A percentile compares a stretch with the other conserved stretches of the same genome.
Conservation (phyloP, 2,329 filamentous ascomycete species). For the Paecilomyces dactylethromorphus region DNA sequence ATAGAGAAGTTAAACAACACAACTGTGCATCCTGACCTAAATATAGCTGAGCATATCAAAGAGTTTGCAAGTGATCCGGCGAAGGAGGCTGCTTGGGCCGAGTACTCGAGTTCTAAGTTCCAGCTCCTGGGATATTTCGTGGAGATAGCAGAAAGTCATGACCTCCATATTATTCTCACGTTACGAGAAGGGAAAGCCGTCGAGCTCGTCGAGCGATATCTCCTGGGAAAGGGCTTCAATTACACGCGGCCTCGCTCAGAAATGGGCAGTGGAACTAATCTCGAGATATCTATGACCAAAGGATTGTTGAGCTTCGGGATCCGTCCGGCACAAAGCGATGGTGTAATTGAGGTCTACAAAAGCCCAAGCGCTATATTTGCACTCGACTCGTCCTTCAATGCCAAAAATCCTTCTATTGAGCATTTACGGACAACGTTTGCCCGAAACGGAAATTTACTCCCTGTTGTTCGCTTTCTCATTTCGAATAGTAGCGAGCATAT, state of each 20-base stretch:
- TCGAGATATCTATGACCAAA: conserved; percentile 31
- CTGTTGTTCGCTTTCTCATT: conserved; percentile 38
- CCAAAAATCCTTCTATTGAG: conserved; percentile 30
- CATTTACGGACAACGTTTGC: conserved; percentile 32
- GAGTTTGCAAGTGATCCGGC: conserved; percentile 24
- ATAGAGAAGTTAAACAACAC: conserved; percentile 35
- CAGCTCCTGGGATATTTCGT: conserved; percentile 37
- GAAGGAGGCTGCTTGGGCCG: conserved; percentile 38
- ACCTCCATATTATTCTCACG: conserved; percentile 35
- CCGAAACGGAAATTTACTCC: conserved; percentile 28
- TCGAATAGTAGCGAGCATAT: conserved; percentile 43
- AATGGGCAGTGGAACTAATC: conserved; percentile 21
- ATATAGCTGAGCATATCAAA: conserved; percentile 32
- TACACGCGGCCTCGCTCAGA: conserved; percentile 24
- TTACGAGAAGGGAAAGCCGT: conserved; percentile 28
- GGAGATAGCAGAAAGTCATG: conserved; percentile 24
- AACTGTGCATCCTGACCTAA: conserved; percentile 39
- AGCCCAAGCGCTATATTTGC: conserved; percentile 35
- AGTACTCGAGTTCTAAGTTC: conserved; percentile 43
- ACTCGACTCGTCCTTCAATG: conserved; percentile 37
- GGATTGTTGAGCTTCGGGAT: conserved; percentile 30
- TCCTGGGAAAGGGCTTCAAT: conserved; percentile 33
- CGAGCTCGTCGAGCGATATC: conserved; percentile 35
- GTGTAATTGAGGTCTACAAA: conserved; percentile 25
- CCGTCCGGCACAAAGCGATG: conserved; percentile 22